A percentile compares a stretch with the other conserved stretches of the same genome.
Evolutionary conservation across 169 alveolate genomes (phyloP).

Genomic region (Blepharisma undulans): DNA sequence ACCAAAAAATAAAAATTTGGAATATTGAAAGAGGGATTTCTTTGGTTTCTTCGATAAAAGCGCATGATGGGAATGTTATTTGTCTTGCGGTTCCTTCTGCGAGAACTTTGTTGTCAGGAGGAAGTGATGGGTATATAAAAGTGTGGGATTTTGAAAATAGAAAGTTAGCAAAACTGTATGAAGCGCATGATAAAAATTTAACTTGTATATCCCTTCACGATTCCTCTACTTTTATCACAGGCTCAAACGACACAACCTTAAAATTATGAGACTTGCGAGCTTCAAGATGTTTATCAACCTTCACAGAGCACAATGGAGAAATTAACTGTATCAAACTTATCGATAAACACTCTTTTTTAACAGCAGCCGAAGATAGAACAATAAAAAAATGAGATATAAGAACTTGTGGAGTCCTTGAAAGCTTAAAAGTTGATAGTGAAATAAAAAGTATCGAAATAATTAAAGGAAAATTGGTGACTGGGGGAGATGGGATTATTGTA

Average conservation of each 20-base stretch:
- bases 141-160: slow-evolving; percentile 28
- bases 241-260: slow-evolving; percentile 29
- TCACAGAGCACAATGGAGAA: slow-evolving; percentile 62
- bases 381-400: slow-evolving; percentile 34
- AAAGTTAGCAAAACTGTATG: neutral
- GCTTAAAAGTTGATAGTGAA: neutral
- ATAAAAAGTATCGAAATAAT: neutral
- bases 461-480: slow-evolving; percentile 12
- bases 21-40: neutral
- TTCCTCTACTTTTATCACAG: slow-evolving; percentile 50
- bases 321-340: slow-evolving; percentile 51
- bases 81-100: neutral
- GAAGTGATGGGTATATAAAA: neutral
- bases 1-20: slow-evolving; percentile 14
- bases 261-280: slow-evolving; percentile 75
- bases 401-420: neutral
- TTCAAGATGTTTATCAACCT: slow-evolving; percentile 45
- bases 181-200: slow-evolving; percentile 51
- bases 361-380: neutral
- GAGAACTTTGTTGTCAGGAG: slow-evolving; percentile 23
- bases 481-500: neutral
- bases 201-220: slow-evolving; percentile 13
- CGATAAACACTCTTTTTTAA: slow-evolving; percentile 5
- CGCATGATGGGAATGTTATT: neutral
- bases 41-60: neutral